Evolutionary conservation across 768 basidiomycete genomes (phyloP).

Genomic region (Pleurotus tuoliensis): DNA sequence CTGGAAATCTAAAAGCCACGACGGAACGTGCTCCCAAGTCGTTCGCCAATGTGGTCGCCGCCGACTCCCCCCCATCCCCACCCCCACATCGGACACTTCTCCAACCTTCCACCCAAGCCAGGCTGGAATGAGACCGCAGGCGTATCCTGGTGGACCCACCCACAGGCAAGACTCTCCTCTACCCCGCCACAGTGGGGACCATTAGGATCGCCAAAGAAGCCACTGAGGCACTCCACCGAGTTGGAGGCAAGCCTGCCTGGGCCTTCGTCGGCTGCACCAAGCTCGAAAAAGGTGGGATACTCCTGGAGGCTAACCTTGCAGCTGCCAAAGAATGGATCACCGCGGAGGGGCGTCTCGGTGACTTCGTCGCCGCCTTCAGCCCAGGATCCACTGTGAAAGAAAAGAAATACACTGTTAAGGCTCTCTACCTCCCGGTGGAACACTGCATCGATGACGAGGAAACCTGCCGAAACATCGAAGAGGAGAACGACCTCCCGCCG

Average conservation of each 20-base stretch:
- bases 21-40: no score
- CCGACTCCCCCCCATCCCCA: no score
- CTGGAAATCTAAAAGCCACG: no score
- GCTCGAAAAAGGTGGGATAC: neutral
- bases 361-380: neutral
- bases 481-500: neutral
- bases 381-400: neutral
- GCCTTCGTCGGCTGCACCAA: neutral
- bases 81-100: neutral
- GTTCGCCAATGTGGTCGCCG: no score
- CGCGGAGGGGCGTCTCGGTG: neutral
- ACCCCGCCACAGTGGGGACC: neutral
- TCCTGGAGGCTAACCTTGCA: neutral
- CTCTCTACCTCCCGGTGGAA: neutral
- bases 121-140: neutral
- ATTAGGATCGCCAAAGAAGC: neutral
- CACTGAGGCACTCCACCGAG: neutral
- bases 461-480: neutral
- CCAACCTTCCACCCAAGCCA: neutral
- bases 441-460: neutral
- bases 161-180: neutral
- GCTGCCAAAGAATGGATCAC: neutral
- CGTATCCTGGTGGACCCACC: neutral
- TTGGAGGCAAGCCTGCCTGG: neutral
- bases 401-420: neutral